phyloP scores from a whole-genome alignment of 2,329 filamentous ascomycete species.

The Daldinia sp. region DNA sequence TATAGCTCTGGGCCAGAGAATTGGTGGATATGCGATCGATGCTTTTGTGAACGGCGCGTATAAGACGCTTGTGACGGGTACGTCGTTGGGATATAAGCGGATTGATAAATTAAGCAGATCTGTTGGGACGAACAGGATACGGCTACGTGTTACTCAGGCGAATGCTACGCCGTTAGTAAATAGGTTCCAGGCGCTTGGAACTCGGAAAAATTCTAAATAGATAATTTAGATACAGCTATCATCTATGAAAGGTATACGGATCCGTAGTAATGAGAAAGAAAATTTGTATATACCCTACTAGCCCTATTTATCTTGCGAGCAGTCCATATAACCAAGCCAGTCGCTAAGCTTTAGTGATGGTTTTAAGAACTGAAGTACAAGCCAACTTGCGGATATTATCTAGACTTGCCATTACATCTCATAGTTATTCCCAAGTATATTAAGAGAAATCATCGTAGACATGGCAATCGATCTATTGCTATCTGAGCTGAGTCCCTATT shows the following conservation, averaged over 20 bases:
- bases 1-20: conserved; percentile 48
- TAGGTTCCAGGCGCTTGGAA: conserved; percentile 45
- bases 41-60: conserved; percentile 37
- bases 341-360: too few relatives aligned
- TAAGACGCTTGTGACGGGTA: conserved; percentile 41
- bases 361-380: too few relatives aligned
- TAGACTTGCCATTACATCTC: too few relatives aligned
- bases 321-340: background rate
- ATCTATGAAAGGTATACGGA: too few relatives aligned
- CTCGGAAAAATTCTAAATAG: background rate
- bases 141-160: conserved; percentile 46
- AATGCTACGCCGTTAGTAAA: conserved; percentile 47
- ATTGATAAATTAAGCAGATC: conserved; percentile 41
- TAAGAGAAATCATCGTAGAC: background rate
- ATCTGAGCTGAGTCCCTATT: background rate
- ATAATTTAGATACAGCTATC: background rate
- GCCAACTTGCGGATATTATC: too few relatives aligned
- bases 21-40: conserved; percentile 49
- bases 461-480: background rate
- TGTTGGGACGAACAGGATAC: conserved; percentile 39
- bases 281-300: too few relatives aligned
- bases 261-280: too few relatives aligned
- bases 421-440: background rate
- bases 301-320: background rate
- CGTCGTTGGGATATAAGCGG: conserved; percentile 47